These are phyloP conservation scores for Gilbertella persicaria DNA, from an alignment of 371 early-diverging fungal genomes.

Conservation along the genomic window DNA sequence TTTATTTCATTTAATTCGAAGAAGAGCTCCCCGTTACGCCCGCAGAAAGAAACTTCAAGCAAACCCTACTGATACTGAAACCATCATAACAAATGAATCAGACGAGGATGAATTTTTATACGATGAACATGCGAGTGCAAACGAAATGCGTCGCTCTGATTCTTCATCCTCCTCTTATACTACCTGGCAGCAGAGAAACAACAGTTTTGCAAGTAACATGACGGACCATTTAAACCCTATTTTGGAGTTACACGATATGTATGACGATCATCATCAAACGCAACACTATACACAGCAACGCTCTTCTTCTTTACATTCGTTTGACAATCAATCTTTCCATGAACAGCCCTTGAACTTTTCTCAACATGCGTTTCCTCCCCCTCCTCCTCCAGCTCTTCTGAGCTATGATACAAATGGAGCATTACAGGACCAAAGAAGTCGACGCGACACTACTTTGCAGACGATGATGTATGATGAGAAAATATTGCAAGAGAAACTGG, in stretches of 20 bases:
- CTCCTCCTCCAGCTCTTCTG: too few species aligned
- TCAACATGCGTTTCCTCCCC: too few species aligned
- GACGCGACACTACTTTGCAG: too few species aligned
- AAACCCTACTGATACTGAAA: constrained; percentile 24
- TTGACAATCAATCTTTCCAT: not conserved
- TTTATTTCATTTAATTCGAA: constrained; percentile 44
- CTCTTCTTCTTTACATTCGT: not conserved
- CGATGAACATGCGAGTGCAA: constrained; percentile 3
- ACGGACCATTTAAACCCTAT: too few species aligned
- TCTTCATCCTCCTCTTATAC: constrained; percentile 20
- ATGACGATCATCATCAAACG: too few species aligned
- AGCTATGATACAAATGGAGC: too few species aligned
- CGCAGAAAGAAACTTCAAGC: constrained; percentile 23
- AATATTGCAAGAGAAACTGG: too few species aligned
- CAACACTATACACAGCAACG: too few species aligned
- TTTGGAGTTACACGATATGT: too few species aligned
- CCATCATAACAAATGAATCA: constrained; percentile 12
- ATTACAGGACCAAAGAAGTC: not conserved
- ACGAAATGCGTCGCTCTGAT: constrained; percentile 18
- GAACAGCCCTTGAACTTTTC: not conserved
- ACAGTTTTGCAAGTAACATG: not conserved
- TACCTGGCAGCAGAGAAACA: constrained; percentile 7
- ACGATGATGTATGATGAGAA: too few species aligned
- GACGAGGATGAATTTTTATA: constrained; percentile 15
- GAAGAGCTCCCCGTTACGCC: constrained; percentile 42